These are phyloP conservation scores for Vicia villosa DNA, from an alignment of 306 rosid genomes.

Conservation along the genomic window DNA sequence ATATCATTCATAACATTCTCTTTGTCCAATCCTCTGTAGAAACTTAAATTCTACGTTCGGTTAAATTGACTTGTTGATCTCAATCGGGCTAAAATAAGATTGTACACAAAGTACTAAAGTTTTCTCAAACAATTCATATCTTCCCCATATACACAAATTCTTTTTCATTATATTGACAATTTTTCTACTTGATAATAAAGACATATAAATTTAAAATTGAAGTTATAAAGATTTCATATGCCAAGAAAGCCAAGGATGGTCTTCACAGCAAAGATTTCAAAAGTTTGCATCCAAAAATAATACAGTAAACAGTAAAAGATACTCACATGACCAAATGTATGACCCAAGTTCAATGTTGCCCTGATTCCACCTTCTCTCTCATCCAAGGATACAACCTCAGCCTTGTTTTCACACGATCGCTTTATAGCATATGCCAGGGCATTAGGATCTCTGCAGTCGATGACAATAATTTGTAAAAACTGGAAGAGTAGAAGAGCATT, in stretches of 20 bases:
- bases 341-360: conserved; percentile 95
- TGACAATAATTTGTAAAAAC: conserved; percentile 29
- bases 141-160: conserved; percentile 2
- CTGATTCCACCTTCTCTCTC: conserved; percentile 97
- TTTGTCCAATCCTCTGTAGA: conserved; percentile 4
- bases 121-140: conserved; percentile 13
- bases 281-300: conserved; percentile 27
- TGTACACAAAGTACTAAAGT: background rate
- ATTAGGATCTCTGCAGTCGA: conserved; percentile 71
- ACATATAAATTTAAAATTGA: background rate
- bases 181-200: conserved; percentile 10
- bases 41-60: conserved; percentile 13
- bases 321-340: conserved; percentile 97
- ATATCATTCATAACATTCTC: conserved; percentile 8
- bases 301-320: conserved; percentile 28
- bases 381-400: conserved; percentile 88
- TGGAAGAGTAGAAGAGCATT: conserved; percentile 1
- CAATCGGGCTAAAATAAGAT: background rate
- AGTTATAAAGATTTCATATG: background rate
- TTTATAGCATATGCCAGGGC: conserved; percentile 88
- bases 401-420: conserved; percentile 95
- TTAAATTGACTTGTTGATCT: conserved; percentile 18
- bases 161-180: background rate
- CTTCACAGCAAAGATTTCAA: conserved; percentile 3
- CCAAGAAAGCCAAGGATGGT: conserved; percentile 8